Conservation (phyloP, 225 moss, liverwort and hornwort genomes). For the Ulota crispa region DNA sequence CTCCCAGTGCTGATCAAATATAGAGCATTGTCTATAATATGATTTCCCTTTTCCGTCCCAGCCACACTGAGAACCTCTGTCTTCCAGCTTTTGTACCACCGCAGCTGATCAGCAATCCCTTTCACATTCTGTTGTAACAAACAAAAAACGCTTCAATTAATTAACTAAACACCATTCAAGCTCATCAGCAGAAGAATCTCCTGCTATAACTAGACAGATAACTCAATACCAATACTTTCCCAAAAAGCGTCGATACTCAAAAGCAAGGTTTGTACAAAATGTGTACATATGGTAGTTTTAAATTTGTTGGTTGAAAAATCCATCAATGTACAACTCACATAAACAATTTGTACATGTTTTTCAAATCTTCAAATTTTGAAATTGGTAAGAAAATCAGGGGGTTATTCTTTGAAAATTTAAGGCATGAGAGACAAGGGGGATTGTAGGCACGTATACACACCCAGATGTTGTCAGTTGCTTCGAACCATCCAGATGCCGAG, state of each 20-base stretch:
- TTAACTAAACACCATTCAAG: background rate
- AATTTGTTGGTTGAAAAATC: background rate
- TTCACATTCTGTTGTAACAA: constrained; percentile 47
- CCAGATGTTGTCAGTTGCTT: constrained; percentile 41
- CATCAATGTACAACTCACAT: background rate
- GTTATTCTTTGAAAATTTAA: background rate
- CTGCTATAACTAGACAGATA: too few species aligned
- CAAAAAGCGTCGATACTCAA: too few species aligned
- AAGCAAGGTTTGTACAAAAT: background rate
- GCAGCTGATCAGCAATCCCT: constrained; percentile 51
- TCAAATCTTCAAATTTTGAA: too few species aligned
- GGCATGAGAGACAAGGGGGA: background rate
- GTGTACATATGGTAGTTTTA: background rate
- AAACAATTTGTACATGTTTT: background rate
- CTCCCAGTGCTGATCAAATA: constrained; percentile 62
- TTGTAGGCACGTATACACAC: constrained; percentile 14
- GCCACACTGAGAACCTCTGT: constrained; percentile 42
- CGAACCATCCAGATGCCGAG: constrained; percentile 61
- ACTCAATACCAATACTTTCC: too few species aligned
- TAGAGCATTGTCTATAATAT: constrained; percentile 50
- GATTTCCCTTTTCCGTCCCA: constrained; percentile 34
- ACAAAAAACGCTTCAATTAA: background rate
- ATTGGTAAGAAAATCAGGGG: too few species aligned
- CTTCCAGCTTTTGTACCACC: constrained; percentile 55
- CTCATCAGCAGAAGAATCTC: background rate